Evolutionary conservation across 2,329 filamentous ascomycete genomes (phyloP).

Genomic region (Drechslerella stenobrocha): DNA sequence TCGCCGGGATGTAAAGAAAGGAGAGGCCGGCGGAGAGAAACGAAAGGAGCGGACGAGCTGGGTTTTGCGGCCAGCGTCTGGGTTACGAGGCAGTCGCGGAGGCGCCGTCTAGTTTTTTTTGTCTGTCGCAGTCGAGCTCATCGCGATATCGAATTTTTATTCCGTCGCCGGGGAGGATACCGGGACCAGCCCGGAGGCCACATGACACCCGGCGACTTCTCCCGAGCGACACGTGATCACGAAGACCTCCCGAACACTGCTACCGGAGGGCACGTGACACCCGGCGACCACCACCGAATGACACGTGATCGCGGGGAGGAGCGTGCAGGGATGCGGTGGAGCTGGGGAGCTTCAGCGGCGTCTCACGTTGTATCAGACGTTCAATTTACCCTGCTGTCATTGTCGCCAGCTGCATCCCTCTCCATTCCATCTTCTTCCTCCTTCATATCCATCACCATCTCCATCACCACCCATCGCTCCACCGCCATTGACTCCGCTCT

Average conservation of each 20-base stretch:
- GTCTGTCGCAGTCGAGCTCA: slow-evolving; percentile 1
- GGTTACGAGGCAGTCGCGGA: too few species aligned
- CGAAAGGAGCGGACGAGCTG: background rate
- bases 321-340: slow-evolving; percentile 10
- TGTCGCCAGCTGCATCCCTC: slow-evolving; percentile 2
- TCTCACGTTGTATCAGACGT: slow-evolving; percentile 8
- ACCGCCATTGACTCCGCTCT: slow-evolving; percentile 3
- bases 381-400: background rate
- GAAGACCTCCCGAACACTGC: background rate
- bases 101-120: too few species aligned
- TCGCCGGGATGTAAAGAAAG: slow-evolving; percentile 5
- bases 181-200: background rate
- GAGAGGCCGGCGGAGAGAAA: background rate
- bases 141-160: slow-evolving; percentile 11
- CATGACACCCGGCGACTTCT: slow-evolving; percentile 1
- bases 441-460: slow-evolving; percentile 2
- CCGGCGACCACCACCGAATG: background rate
- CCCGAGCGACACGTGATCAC: background rate
- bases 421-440: background rate
- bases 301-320: background rate
- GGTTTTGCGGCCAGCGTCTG: too few species aligned
- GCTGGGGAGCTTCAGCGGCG: slow-evolving; percentile 28
- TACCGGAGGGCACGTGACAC: background rate
- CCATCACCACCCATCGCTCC: slow-evolving; percentile 3
- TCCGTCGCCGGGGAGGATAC: background rate